Conservation (phyloP, 1,284 basidiomycete genomes). For the Cutaneotrichosporon mucoides region DNA sequence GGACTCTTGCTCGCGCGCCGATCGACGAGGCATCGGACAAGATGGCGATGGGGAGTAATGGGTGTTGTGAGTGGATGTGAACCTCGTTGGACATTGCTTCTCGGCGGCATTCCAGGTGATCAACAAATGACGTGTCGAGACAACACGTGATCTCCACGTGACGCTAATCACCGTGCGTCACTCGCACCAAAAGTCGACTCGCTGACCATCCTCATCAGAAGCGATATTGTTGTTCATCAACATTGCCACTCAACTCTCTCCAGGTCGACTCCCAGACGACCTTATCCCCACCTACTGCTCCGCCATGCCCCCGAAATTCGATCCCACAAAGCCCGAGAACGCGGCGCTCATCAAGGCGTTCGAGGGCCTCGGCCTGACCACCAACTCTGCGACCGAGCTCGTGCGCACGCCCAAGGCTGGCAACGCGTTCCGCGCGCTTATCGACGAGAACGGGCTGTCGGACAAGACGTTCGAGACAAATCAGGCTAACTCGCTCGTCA, state of each 20-base stretch:
- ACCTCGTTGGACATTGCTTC: too few species aligned
- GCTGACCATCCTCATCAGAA: too few species aligned
- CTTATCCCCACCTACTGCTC: not conserved
- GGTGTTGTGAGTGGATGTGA: not conserved
- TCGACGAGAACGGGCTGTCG: constrained; percentile 59
- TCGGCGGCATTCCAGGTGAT: not conserved
- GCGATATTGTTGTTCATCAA: not conserved
- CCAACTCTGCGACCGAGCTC: constrained; percentile 76
- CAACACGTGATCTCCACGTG: not conserved
- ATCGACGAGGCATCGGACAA: not conserved
- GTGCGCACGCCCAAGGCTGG: constrained; percentile 74
- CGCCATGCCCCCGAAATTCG: constrained; percentile 54
- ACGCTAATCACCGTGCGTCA: not conserved
- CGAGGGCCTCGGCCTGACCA: constrained; percentile 71
- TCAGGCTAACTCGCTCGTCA: constrained; percentile 67
- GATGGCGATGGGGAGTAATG: not conserved
- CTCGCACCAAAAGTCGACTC: too few species aligned
- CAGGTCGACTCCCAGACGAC: not conserved
- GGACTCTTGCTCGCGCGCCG: not conserved
- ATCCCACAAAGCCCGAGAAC: constrained; percentile 52
- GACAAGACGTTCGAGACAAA: constrained; percentile 66
- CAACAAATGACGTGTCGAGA: not conserved
- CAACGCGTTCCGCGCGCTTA: constrained; percentile 64
- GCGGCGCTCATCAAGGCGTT: constrained; percentile 62
- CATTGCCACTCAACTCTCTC: not conserved